A percentile compares a stretch with the other conserved stretches of the same genome.
These are phyloP conservation scores for Auriscalpium microsporum DNA, from an alignment of 768 basidiomycete genomes.

Conservation along the genomic window DNA sequence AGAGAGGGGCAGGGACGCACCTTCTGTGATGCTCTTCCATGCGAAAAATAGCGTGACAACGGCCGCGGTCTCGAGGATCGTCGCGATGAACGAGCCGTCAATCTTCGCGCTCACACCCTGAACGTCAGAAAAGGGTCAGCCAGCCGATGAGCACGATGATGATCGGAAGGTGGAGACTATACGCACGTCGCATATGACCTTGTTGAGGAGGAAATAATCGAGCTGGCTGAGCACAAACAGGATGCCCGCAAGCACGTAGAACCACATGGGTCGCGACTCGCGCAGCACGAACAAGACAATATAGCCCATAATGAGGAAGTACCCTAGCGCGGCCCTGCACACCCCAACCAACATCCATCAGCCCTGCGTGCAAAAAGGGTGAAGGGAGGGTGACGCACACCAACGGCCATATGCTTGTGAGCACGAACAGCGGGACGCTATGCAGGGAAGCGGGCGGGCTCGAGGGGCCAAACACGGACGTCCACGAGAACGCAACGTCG, in stretches of 20 bases:
- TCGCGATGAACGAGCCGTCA: slow-evolving; percentile 84
- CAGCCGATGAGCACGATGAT: no score
- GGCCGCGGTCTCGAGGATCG: slow-evolving; percentile 70
- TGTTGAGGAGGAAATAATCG: slow-evolving; percentile 72
- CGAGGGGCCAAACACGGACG: slow-evolving; percentile 50
- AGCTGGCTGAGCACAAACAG: slow-evolving; percentile 78
- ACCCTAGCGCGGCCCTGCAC: slow-evolving; percentile 54
- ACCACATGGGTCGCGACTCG: slow-evolving; percentile 75
- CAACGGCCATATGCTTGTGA: slow-evolving; percentile 75
- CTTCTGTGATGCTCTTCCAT: slow-evolving; percentile 91
- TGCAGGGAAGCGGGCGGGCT: slow-evolving; percentile 46
- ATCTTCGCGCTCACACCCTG: slow-evolving; percentile 59
- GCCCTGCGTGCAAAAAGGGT: not conserved
- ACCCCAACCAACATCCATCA: not conserved
- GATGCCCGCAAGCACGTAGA: slow-evolving; percentile 63
- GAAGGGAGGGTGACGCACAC: slow-evolving; percentile 36
- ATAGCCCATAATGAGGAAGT: slow-evolving; percentile 69
- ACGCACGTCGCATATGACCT: slow-evolving; percentile 63
- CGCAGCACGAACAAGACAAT: slow-evolving; percentile 69
- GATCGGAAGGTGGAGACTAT: no score
- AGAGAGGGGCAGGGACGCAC: slow-evolving; percentile 29
- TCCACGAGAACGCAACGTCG: slow-evolving; percentile 68
- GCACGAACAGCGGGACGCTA: slow-evolving; percentile 71
- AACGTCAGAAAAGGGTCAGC: not conserved
- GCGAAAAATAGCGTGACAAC: slow-evolving; percentile 62